Evolutionary conservation across 2,329 filamentous ascomycete genomes (phyloP), one percentile per base, ranked within the genome.

Genomic region (Aspergillus ibericus): DNA sequence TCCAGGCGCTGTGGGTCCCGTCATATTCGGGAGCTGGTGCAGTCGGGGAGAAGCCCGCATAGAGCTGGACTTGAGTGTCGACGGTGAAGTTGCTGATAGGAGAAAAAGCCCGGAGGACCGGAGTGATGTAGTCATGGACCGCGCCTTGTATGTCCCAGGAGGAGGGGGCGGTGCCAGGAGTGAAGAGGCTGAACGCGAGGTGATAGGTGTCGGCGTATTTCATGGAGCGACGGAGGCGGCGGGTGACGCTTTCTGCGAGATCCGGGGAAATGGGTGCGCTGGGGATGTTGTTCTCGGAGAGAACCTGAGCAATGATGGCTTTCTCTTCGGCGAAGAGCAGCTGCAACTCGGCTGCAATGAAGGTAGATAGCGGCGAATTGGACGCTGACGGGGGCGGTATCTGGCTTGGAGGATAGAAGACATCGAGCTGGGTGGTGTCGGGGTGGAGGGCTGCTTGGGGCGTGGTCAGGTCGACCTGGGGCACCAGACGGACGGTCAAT

Each of bases 161-260:
- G 32, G 90, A 96, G 1, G 95, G 95, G 0, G 81, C 75, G 1
- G 89, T 84, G 1, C 87, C 87, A 12, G 90, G 89, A 0, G 92
- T 95, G 72, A 99, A 98, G 3, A 99, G 82, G 0, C 95, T 99
- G 71, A 99, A 96, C 0, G 93, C 96, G 27, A 99, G 81, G 72
- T 99, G 95, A 72, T 98, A 99, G 0, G 91, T 96, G 13, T 93
- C 88, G 4, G 95, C 89, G 72, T 97, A 96, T 72, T 93, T 96
- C 70, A 98, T 84, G 0, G 92, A 92, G 52, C 92, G 84, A 2
- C 90, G 95, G 35, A 90, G 90, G 61, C 92, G 89, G 56, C 81
- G 81, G 60, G 82, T 81, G 29, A 88, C 83, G 81, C 89, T 68
- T 77, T 84, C 66, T 86, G 80, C 73, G 10, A 82, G 73, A 35